phyloP scores from a whole-genome alignment of 495 filamentous ascomycete species.

The Penicillium flavigenum region DNA sequence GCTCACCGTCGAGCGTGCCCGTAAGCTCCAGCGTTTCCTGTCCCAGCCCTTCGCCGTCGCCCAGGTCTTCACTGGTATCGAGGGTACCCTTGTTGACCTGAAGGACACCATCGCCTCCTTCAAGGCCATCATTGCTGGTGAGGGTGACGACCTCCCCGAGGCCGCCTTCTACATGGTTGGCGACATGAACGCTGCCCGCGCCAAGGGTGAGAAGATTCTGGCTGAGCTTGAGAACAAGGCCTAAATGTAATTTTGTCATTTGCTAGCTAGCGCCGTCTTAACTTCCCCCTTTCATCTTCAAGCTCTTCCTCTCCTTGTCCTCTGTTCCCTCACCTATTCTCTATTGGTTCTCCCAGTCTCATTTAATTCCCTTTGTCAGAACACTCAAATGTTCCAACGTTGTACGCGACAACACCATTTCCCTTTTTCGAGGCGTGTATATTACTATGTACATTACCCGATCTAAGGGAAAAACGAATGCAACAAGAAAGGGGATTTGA shows the following conservation, averaged over 20 bases:
- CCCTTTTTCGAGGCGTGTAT: conserved; percentile 45
- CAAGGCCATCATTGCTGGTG: conserved; percentile 95
- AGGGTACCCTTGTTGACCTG: conserved; percentile 93
- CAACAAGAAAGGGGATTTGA: conserved; percentile 36
- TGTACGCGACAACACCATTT: conserved; percentile 35
- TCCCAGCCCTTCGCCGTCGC: conserved; percentile 98
- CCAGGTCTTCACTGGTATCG: conserved; percentile 98
- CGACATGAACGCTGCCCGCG: conserved; percentile 85
- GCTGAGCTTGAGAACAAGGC: conserved; percentile 79
- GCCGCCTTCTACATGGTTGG: conserved; percentile 98
- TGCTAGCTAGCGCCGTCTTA: conserved; percentile 32
- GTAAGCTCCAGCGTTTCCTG: conserved; percentile 99
- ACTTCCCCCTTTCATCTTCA: conserved; percentile 25
- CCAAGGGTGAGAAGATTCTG: conserved; percentile 99
- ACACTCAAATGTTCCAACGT: conserved; percentile 30
- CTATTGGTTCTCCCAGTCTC: conserved; percentile 18
- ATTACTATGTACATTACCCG: conserved; percentile 53
- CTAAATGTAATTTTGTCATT: conserved; percentile 55
- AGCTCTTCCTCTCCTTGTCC: conserved; percentile 32
- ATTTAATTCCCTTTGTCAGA: conserved; percentile 37
- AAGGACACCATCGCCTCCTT: conserved; percentile 98
- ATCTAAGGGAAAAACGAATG: conserved; percentile 36
- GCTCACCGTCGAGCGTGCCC: conserved; percentile 99
- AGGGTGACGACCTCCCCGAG: conserved; percentile 94
- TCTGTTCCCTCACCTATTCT: conserved; percentile 14